These are phyloP conservation scores for Paraglomus brasilianum DNA, from an alignment of 192 early-diverging fungal genomes.

Conservation along the genomic window DNA sequence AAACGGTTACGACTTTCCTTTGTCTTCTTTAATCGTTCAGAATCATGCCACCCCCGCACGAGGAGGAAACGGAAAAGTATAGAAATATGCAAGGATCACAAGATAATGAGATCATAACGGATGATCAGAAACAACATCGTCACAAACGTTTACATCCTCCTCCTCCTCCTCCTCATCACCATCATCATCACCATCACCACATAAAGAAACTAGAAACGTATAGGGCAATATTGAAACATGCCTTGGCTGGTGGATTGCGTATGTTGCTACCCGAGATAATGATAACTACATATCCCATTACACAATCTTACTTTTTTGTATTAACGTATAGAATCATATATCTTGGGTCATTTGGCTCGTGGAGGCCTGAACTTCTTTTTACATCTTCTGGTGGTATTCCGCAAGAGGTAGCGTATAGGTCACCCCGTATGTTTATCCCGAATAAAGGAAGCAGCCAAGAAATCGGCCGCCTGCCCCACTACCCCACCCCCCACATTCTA, in stretches of 20 bases:
- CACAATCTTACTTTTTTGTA: background rate
- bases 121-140: too few relatives aligned
- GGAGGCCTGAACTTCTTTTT: slow-evolving; percentile 28
- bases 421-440: too few relatives aligned
- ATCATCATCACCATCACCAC: background rate
- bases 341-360: slow-evolving; percentile 12
- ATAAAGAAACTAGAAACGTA: slow-evolving; percentile 1
- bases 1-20: too few relatives aligned
- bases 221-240: slow-evolving; percentile 9
- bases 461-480: too few relatives aligned
- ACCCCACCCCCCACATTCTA: background rate
- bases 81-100: too few relatives aligned
- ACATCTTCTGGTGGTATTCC: slow-evolving; percentile 11
- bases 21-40: too few relatives aligned
- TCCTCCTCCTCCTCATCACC: background rate
- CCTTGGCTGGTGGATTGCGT: slow-evolving; percentile 22
- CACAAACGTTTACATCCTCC: too few relatives aligned
- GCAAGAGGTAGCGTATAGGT: slow-evolving; percentile 16
- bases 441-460: too few relatives aligned
- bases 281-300: background rate
- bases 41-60: too few relatives aligned
- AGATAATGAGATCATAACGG: too few relatives aligned
- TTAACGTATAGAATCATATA: slow-evolving; percentile 21
- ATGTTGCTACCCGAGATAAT: background rate
- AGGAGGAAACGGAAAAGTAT: too few relatives aligned